Percentiles rank a stretch among this genome's conserved stretches.
phyloP scores from a whole-genome alignment of 495 filamentous ascomycete species.

The Trichoderma erinaceum region DNA sequence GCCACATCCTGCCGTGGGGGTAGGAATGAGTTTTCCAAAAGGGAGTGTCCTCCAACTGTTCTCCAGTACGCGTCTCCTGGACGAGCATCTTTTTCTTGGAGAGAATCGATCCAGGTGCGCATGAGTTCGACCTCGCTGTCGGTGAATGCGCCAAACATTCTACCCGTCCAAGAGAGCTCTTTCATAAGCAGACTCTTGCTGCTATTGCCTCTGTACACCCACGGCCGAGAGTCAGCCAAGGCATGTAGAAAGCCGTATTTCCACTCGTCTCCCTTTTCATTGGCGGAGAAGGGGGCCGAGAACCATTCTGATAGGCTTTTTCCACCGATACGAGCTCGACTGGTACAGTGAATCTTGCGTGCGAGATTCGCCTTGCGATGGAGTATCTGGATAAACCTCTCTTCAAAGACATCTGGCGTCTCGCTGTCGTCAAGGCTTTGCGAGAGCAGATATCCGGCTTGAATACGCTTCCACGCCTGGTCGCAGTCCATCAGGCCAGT shows the following conservation, averaged over 20 bases:
- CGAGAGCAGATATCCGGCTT: constrained; percentile 39
- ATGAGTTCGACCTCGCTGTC: constrained; percentile 29
- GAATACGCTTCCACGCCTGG: constrained; percentile 41
- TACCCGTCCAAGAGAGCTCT: constrained; percentile 34
- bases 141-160: constrained; percentile 42
- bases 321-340: constrained; percentile 29
- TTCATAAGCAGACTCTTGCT: constrained; percentile 31
- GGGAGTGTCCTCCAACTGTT: constrained; percentile 5
- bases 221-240: constrained; percentile 22
- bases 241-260: background rate
- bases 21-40: background rate
- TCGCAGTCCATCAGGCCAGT: constrained; percentile 24
- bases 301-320: constrained; percentile 16
- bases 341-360: constrained; percentile 32
- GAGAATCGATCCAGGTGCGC: constrained; percentile 32
- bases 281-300: background rate
- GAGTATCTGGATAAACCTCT: constrained; percentile 26
- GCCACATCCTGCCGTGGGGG: constrained; percentile 5
- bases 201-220: constrained; percentile 33
- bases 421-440: constrained; percentile 16
- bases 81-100: constrained; percentile 13
- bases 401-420: constrained; percentile 13
- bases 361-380: constrained; percentile 28
- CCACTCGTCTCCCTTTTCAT: background rate
- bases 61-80: constrained; percentile 16